Percentiles rank a stretch among this genome's conserved stretches.
Conservation (phyloP, 2,329 filamentous ascomycete species). For the Sclerotinia trifoliorum region DNA sequence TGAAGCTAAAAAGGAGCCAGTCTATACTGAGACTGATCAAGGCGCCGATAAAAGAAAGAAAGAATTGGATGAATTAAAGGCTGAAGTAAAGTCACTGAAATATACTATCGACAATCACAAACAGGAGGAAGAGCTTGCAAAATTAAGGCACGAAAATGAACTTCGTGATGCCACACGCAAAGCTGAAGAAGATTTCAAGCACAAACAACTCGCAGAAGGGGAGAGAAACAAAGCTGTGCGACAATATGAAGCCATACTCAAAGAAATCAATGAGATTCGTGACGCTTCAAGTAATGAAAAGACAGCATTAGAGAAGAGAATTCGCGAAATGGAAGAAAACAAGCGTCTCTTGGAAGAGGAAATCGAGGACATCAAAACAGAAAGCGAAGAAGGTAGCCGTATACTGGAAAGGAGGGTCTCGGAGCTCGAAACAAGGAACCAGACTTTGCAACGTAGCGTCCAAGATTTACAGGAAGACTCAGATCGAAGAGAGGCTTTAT, state of each 20-base stretch:
- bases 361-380: constrained; percentile 65
- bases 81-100: constrained; percentile 81
- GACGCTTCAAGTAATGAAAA: constrained; percentile 55
- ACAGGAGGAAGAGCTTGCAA: constrained; percentile 79
- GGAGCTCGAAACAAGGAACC: constrained; percentile 61
- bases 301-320: constrained; percentile 64
- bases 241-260: constrained; percentile 50
- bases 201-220: constrained; percentile 57
- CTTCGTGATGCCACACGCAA: constrained; percentile 75
- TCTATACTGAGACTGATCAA: constrained; percentile 43
- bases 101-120: constrained; percentile 86
- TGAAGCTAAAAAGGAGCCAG: constrained; percentile 54
- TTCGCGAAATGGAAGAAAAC: constrained; percentile 71
- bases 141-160: constrained; percentile 78
- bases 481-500: constrained; percentile 35
- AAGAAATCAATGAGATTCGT: constrained; percentile 53
- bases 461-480: constrained; percentile 51
- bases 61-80: constrained; percentile 75
- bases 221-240: constrained; percentile 51
- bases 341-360: constrained; percentile 76
- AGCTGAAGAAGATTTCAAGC: constrained; percentile 82
- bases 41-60: constrained; percentile 32
- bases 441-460: constrained; percentile 55
- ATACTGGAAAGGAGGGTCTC: constrained; percentile 58
- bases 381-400: constrained; percentile 69